Conservation (phyloP, 352 stramenopile genomes). For the Pelagophyceae sp. region DNA sequence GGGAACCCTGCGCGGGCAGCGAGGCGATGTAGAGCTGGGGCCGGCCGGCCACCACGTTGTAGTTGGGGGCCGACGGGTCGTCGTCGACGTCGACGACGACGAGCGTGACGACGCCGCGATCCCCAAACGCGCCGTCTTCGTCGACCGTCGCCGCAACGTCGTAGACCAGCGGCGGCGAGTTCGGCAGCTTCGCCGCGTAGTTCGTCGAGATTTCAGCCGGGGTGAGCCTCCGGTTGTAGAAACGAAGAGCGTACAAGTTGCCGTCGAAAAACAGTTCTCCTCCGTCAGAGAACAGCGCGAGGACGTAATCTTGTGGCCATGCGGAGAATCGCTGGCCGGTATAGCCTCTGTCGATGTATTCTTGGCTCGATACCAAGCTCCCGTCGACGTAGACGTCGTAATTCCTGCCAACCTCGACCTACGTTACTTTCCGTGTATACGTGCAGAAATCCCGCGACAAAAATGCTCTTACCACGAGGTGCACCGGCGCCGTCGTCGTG, state of each 20-base stretch:
- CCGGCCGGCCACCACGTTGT: neutral
- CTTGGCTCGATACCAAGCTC: neutral
- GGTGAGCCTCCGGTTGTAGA: neutral
- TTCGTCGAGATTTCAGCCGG: neutral
- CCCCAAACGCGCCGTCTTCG: conserved; percentile 11
- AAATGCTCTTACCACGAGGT: neutral
- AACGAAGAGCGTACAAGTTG: neutral
- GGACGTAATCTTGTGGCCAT: neutral
- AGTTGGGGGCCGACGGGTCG: neutral
- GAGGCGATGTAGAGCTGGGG: neutral
- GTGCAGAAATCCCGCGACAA: neutral
- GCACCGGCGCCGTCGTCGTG: neutral
- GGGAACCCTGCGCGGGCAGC: neutral
- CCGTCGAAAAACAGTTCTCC: neutral
- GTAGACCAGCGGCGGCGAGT: neutral
- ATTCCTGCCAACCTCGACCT: neutral
- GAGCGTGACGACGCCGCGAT: neutral
- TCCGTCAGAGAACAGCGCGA: conserved; percentile 9
- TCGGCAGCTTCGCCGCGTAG: neutral
- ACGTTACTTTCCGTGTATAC: neutral
- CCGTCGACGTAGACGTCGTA: conserved; percentile 4
- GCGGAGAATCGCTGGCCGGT: neutral
- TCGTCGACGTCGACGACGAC: neutral
- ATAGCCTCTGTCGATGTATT: neutral
- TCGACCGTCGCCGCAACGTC: neutral